These are phyloP conservation scores for Colletotrichum plurivorum DNA, from an alignment of 2,329 filamentous ascomycete genomes.

Conservation along the genomic window DNA sequence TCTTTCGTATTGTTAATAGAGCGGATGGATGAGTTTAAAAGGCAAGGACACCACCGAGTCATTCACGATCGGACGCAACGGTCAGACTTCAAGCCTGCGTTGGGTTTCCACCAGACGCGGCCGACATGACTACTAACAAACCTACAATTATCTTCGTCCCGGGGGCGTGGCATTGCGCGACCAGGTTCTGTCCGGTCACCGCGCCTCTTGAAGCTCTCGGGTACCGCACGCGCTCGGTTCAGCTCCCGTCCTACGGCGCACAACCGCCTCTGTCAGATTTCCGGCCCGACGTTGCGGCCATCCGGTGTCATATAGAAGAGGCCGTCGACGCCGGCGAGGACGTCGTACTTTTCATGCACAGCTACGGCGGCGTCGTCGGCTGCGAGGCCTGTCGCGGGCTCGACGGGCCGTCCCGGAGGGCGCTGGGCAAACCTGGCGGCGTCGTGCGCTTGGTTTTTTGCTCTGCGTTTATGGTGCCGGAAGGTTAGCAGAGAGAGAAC, in stretches of 20 bases:
- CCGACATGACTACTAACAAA: constrained; percentile 3
- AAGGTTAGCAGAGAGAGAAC: background rate
- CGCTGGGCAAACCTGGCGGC: constrained; percentile 49
- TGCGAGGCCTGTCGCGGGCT: constrained; percentile 50
- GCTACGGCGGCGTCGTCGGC: constrained; percentile 54
- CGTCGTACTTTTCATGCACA: constrained; percentile 55
- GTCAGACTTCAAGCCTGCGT: background rate
- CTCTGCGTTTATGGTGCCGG: constrained; percentile 4
- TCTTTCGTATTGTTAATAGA: too few species aligned
- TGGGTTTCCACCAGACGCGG: background rate
- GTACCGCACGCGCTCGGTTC: constrained; percentile 4
- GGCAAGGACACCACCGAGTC: background rate
- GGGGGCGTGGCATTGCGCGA: constrained; percentile 60
- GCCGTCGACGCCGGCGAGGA: constrained; percentile 54
- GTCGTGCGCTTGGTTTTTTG: constrained; percentile 47
- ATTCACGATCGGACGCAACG: background rate
- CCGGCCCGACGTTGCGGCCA: constrained; percentile 46
- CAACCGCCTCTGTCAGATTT: constrained; percentile 19
- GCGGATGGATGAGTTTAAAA: background rate
- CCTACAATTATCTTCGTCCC: constrained; percentile 59
- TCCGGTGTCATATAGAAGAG: constrained; percentile 46
- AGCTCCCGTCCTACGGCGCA: constrained; percentile 18
- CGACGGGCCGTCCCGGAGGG: constrained; percentile 47
- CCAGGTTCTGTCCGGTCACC: constrained; percentile 18
- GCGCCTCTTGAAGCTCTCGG: constrained; percentile 20